Conservation (phyloP, 1,139 yeast genomes). For the Zygosaccharomyces sapae region DNA sequence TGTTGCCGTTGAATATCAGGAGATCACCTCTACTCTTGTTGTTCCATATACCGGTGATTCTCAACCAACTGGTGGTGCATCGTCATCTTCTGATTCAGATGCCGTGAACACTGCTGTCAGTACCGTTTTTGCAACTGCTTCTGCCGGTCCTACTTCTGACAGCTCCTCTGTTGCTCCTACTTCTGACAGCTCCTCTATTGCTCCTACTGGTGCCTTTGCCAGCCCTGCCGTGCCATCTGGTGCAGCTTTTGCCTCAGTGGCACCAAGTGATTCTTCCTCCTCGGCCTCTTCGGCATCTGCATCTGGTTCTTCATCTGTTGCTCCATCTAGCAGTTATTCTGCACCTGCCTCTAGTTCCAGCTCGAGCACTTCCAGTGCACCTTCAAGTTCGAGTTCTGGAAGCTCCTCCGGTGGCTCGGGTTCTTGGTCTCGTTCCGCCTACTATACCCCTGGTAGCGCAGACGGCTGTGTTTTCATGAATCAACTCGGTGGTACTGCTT, state of each 20-base stretch:
- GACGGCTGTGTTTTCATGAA: conserved; percentile 79
- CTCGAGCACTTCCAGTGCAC: conserved; percentile 35
- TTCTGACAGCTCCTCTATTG: conserved; percentile 14
- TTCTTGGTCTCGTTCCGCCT: conserved; percentile 72
- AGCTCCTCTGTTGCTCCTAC: conserved; percentile 14
- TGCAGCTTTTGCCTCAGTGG: conserved; percentile 15
- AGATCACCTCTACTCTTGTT: conserved; percentile 71
- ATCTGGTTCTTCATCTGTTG: conserved; percentile 22
- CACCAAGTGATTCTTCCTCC: conserved; percentile 12
- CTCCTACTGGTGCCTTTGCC: conserved; percentile 15
- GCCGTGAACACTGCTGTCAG: conserved; percentile 22
- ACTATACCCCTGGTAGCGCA: conserved; percentile 62
- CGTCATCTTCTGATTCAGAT: conserved; percentile 25
- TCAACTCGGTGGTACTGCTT: conserved; percentile 74
- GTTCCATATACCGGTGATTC: conserved; percentile 54
- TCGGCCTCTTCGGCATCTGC: conserved; percentile 16
- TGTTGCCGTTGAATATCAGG: conserved; percentile 58
- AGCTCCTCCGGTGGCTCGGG: conserved; percentile 41
- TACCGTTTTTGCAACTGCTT: conserved; percentile 13
- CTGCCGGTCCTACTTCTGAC: conserved; percentile 17
- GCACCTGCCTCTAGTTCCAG: conserved; percentile 32
- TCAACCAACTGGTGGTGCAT: conserved; percentile 37
- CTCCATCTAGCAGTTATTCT: conserved; percentile 27
- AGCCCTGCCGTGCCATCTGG: conserved; percentile 16
- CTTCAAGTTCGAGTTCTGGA: conserved; percentile 35